These are phyloP conservation scores for Pseudocercospora crystallina DNA, from an alignment of 2,329 filamentous ascomycete species.

Conservation along the genomic window DNA sequence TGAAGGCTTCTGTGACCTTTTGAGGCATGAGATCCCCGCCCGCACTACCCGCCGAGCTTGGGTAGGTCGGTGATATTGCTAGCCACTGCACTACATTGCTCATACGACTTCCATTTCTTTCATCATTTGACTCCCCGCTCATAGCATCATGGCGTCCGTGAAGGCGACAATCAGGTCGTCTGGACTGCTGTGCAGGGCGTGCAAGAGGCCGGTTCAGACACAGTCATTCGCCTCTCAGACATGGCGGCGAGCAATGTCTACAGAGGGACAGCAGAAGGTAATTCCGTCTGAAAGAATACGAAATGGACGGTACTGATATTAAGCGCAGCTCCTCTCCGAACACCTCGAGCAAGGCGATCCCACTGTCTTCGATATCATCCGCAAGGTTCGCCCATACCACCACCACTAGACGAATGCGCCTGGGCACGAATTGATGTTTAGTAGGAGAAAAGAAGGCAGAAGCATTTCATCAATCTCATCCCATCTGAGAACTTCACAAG, in stretches of 20 bases:
- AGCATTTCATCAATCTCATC: constrained; percentile 97
- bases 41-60: no score
- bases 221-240: constrained; percentile 33
- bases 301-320: constrained; percentile 11
- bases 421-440: constrained; percentile 12
- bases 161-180: constrained; percentile 41
- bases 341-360: constrained; percentile 83
- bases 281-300: not conserved
- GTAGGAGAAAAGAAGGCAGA: constrained; percentile 92
- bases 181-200: constrained; percentile 35
- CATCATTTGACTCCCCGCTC: no score
- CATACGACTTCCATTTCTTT: no score
- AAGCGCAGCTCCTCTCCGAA: constrained; percentile 69
- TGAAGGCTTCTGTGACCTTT: no score
- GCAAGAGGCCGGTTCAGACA: constrained; percentile 30
- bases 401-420: not conserved
- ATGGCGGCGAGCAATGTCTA: constrained; percentile 44
- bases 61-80: no score
- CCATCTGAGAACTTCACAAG: constrained; percentile 96
- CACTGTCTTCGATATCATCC: constrained; percentile 81
- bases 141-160: constrained; percentile 42
- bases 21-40: no score
- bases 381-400: constrained; percentile 64
- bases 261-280: constrained; percentile 52
- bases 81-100: no score